Evolutionary conservation across 2,329 filamentous ascomycete species (phyloP), one percentile per base, ranked within the genome.

Genomic region (Colletotrichum sp.): DNA sequence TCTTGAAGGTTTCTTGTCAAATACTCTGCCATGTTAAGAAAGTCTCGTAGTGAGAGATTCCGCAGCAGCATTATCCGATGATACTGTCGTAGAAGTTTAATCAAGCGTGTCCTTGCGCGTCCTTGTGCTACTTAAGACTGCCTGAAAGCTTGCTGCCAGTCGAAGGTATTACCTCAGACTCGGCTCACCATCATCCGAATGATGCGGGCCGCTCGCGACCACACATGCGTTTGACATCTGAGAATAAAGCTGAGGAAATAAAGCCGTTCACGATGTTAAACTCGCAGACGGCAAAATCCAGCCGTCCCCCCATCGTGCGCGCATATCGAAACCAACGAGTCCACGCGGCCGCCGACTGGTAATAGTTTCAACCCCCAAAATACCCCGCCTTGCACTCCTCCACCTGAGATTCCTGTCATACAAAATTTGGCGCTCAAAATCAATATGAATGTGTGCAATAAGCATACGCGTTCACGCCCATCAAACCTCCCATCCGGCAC

Each of bases 11-110:
- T 12, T n/a, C 18, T 44, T n/a, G 3, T n/a, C 1, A 3, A n/a
- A 44, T 44, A n/a, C 36, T 3, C 16, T 6, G 8, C 16, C 0
- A 18, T 9, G 57, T n/a, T 1, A 1, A 8, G 16, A 1, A 30
- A 32, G 26, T 60, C 18, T 60, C 13, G 3, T 10, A 6, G 26
- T 60, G 9, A 28, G 13, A 26, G 57, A 12, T 28, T 9, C 12
- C 9, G 6, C 57, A 28, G 28, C 26, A 18, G 57, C 6, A 32
- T 9, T 18, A 26, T 16, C 28, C 8, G 22, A 60, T 16, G 15
- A 39, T 39, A 8, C 15, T 8, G 3, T 2, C 15, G 36, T 39
- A 16, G 8, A 39, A 5, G 8, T 9, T 39, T 39, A 39, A 39
- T 16, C 4, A 18, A 39, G 15, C 4, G 34, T 16, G 1, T 16